Evolutionary conservation across 176 grass and related monocot genomes (phyloP).

Genomic region (Oryza glumipatula): DNA sequence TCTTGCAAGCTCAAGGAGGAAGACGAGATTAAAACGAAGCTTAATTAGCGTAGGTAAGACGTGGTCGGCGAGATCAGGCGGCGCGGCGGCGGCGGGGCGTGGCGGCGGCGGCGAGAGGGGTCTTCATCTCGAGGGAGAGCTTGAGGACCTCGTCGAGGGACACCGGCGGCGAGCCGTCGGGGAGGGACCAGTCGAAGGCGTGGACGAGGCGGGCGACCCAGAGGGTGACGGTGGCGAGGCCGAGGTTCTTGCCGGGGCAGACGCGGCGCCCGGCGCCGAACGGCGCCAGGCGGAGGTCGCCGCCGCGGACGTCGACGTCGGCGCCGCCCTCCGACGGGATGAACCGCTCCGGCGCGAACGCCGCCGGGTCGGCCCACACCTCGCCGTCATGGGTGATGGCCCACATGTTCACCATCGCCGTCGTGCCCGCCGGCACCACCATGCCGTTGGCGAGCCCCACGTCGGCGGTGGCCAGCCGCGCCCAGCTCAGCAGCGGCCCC

Average conservation of each 20-base stretch:
- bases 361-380: conserved; percentile 54
- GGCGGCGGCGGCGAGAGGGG: conserved; percentile 59
- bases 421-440: conserved; percentile 72
- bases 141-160: conserved; percentile 78
- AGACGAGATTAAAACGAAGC: not conserved
- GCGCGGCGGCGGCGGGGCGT: conserved; percentile 21
- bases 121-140: conserved; percentile 86
- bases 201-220: conserved; percentile 72
- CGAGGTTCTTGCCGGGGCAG: conserved; percentile 88
- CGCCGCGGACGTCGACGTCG: conserved; percentile 82
- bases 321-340: conserved; percentile 51
- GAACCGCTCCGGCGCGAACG: conserved; percentile 64
- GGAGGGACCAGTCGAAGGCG: conserved; percentile 60
- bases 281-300: conserved; percentile 72
- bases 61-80: not conserved
- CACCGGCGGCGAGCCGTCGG: conserved; percentile 22
- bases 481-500: conserved; percentile 80
- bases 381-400: conserved; percentile 71
- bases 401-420: conserved; percentile 92
- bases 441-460: conserved; percentile 71
- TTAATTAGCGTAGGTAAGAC: not conserved
- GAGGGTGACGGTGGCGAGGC: conserved; percentile 64
- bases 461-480: conserved; percentile 72
- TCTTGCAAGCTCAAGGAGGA: not conserved
- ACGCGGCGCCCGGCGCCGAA: conserved; percentile 79